These are phyloP conservation scores for Cercophora samala DNA, from an alignment of 495 filamentous ascomycete species.

Conservation along the genomic window DNA sequence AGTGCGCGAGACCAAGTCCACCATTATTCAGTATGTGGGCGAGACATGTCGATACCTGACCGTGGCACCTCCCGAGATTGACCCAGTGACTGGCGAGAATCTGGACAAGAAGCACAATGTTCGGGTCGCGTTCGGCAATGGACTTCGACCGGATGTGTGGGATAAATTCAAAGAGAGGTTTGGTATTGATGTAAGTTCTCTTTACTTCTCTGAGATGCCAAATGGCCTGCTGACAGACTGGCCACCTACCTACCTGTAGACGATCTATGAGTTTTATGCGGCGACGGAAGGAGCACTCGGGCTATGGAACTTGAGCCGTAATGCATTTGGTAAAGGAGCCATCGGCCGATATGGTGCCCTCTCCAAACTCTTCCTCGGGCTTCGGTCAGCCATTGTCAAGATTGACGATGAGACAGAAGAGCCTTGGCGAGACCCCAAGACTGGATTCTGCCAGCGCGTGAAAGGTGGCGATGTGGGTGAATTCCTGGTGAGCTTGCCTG, in stretches of 20 bases:
- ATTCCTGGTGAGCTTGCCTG: slow-evolving; percentile 67
- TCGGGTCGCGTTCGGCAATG: slow-evolving; percentile 81
- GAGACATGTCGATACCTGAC: slow-evolving; percentile 92
- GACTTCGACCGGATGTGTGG: slow-evolving; percentile 90
- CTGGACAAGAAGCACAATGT: slow-evolving; percentile 75
- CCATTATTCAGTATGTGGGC: slow-evolving; percentile 89
- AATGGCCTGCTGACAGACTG: not conserved
- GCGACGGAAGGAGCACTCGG: slow-evolving; percentile 75
- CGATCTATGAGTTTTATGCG: slow-evolving; percentile 84
- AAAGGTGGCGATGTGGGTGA: slow-evolving; percentile 69
- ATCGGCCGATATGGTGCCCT: slow-evolving; percentile 74
- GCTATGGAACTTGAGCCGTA: slow-evolving; percentile 70
- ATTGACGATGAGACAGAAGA: slow-evolving; percentile 68
- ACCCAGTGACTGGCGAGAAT: slow-evolving; percentile 63
- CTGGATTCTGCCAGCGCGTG: slow-evolving; percentile 65
- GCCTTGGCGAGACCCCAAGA: slow-evolving; percentile 68
- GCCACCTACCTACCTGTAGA: too few relatives aligned
- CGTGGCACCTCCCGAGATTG: slow-evolving; percentile 61
- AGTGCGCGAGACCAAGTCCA: slow-evolving; percentile 65
- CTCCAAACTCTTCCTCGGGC: slow-evolving; percentile 49
- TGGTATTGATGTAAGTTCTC: slow-evolving; percentile 54
- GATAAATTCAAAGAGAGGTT: slow-evolving; percentile 81
- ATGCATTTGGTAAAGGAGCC: slow-evolving; percentile 70
- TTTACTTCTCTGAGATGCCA: not conserved
- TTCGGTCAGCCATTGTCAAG: slow-evolving; percentile 56